A percentile compares a stretch with the other conserved stretches of the same genome.
Conservation (phyloP, 768 basidiomycete genomes). For the Lentinula lateritia region DNA sequence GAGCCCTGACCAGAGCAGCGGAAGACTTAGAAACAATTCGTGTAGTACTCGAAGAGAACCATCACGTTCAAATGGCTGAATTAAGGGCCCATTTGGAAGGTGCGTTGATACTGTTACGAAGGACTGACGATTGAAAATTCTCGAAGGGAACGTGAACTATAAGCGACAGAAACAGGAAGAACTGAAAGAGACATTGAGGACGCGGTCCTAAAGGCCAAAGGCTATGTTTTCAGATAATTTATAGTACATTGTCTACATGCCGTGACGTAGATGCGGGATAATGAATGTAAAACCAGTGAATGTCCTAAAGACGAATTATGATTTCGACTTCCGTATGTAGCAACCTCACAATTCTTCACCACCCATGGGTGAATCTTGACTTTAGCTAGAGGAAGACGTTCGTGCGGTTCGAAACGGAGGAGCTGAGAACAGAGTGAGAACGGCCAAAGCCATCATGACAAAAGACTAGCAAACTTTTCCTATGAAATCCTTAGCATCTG, state of each 20-base stretch:
- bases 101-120: background rate
- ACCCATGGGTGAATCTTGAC: slow-evolving; percentile 1
- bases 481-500: slow-evolving; percentile 42
- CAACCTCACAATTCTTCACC: background rate
- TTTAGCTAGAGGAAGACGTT: background rate
- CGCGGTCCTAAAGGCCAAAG: too few species aligned
- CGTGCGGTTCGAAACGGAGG: background rate
- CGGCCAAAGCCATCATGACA: background rate
- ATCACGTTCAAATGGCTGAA: background rate
- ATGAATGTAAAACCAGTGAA: background rate
- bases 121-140: background rate
- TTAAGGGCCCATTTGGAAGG: background rate
- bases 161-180: background rate
- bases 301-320: too few species aligned
- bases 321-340: too few species aligned
- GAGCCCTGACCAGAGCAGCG: background rate
- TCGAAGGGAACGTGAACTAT: background rate
- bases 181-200: background rate
- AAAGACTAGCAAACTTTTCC: slow-evolving; percentile 15
- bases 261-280: background rate
- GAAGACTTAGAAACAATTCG: background rate
- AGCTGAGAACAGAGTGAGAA: background rate
- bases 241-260: too few species aligned
- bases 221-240: too few species aligned
- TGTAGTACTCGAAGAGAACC: background rate